Base-by-base conservation (phyloP, 208 protist species). In the Angomonas desouzai region DNA sequence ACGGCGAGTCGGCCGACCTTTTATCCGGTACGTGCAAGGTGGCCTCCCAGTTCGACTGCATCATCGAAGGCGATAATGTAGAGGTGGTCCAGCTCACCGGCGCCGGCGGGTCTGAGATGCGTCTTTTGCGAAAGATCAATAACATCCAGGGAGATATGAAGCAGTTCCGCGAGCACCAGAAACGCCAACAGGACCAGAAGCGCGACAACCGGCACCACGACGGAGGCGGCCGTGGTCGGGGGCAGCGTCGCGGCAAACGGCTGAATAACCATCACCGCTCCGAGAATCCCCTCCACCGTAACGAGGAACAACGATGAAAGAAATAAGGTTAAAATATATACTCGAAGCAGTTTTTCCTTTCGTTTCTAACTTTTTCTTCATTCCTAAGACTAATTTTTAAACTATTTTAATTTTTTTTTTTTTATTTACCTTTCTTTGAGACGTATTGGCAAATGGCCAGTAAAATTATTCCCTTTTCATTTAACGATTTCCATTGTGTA, bases 61-160 rank as follows among this genome's bases (percentile, higher is more conserved):
- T 91, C 57, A 78, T 93, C 64, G 72, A 76, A 36, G 85, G 81
- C 61, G 86, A 88, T 60, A 92, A 87, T 65, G 87, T 96, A 7
- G 79, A 89, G 68, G 87, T 96, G 49, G 79, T 93, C 45, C 76
- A 80, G 27, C 84, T 79, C 62, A 86, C 83, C 43, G 89, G 77
- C 29, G 81, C 83, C 61, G 79, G 76, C 62, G 80, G 45, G n/a
- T 85, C 73, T 47, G 86, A 95, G 74, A 74, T 72, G 25, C 91
- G 91, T 64, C 68, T 93, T 7, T 63, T 85, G 29, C 78, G 70
- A 63, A 83, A 86, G 55, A 95, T 95, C 66, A 81, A 82, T 55
- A 71, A 67, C 48, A 62, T 86, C 20, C 75, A 89, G 55, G 70
- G 79, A 34, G 81, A 87, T 18, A 66, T 83, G 30, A 74, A 77